Conservation (phyloP, 805 yeast genomes). For the Yamadazyma nakazawae region DNA sequence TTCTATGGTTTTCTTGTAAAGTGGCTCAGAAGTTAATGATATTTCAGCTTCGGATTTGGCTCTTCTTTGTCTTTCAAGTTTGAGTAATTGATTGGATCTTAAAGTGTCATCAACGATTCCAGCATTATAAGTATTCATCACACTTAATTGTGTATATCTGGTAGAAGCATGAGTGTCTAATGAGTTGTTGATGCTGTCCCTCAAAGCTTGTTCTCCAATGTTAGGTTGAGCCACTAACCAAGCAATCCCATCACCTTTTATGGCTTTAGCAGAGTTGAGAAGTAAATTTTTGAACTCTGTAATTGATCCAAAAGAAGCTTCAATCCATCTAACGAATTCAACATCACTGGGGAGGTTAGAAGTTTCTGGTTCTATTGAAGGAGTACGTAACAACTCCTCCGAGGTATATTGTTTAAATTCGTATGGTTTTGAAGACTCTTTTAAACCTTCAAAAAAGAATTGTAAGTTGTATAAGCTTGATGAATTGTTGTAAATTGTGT, state of each 20-base stretch:
- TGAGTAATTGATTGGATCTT: slow-evolving; percentile 49
- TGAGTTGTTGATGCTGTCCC: slow-evolving; percentile 11
- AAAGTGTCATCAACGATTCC: slow-evolving; percentile 74
- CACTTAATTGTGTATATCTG: slow-evolving; percentile 47
- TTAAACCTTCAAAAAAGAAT: slow-evolving; percentile 46
- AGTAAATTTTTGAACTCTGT: slow-evolving; percentile 72
- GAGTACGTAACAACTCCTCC: slow-evolving; percentile 43
- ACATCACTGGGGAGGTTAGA: slow-evolving; percentile 32
- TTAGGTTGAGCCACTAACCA: slow-evolving; percentile 74
- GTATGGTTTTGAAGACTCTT: slow-evolving; percentile 19
- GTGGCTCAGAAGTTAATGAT: slow-evolving; percentile 1
- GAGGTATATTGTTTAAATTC: slow-evolving; percentile 18
- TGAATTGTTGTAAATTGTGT: slow-evolving; percentile 43
- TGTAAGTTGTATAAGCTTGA: slow-evolving; percentile 47
- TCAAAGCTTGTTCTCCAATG: slow-evolving; percentile 26
- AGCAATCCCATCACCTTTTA: slow-evolving; percentile 86
- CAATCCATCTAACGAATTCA: slow-evolving; percentile 46
- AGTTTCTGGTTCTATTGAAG: slow-evolving; percentile 29
- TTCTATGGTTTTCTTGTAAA: slow-evolving; percentile 36
- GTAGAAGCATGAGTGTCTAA: slow-evolving; percentile 8
- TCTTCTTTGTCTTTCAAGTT: slow-evolving; percentile 35
- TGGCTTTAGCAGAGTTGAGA: slow-evolving; percentile 61
- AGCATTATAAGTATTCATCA: slow-evolving; percentile 83
- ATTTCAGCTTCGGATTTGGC: slow-evolving; percentile 25
- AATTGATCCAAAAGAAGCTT: slow-evolving; percentile 68